Evolutionary conservation across 441 rosid genomes (phyloP), one percentile per base, ranked within the genome.

Genomic region (Adansonia rubrostipa): DNA sequence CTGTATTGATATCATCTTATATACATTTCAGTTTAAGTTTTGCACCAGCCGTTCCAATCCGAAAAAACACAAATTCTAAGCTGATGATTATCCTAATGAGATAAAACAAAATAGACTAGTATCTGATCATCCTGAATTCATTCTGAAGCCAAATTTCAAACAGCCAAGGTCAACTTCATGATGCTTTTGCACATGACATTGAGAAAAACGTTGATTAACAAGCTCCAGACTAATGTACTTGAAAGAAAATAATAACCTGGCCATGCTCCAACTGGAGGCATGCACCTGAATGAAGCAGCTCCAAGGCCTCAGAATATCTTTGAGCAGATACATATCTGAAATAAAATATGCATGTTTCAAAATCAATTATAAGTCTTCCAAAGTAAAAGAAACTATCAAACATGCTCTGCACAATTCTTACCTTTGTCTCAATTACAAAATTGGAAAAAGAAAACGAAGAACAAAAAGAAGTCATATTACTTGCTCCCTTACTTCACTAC

Each of bases 241-340:
- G 64, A 78, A 84, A 68, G 77, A 3, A 22, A 72, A 82, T 73
- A 77, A 66, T 77, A 82, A 96, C 99, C 98, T 94, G 90, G 80
- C 86, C 86, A 40, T 88, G 84, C 67, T 89, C 82, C 85, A 96
- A 86, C 70, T 96, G 98, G 75, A 94, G 84, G 82, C 93, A 91
- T 5, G 98, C 89, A 61, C 99, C 98, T 19, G 98, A 87, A 61
- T 88, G 88, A 76, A 96, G 88, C 64, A 96, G 73, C 82, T 93
- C 94, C 81, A 90, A 84, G 82, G 99, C 97, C 80, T 96, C 98
- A 4, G 93, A 82, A 86, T 64, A 89, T 81, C 99, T 89, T 86
- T 93, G 91, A 75, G 96, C 92, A 53, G 93, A 77, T 45, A 85
- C 82, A 73, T 96, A 96, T 82, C 98, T 96, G 86, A 36, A 84